Conservation (phyloP, 1,284 basidiomycete genomes). For the Butyriboletus appendiculatus region DNA sequence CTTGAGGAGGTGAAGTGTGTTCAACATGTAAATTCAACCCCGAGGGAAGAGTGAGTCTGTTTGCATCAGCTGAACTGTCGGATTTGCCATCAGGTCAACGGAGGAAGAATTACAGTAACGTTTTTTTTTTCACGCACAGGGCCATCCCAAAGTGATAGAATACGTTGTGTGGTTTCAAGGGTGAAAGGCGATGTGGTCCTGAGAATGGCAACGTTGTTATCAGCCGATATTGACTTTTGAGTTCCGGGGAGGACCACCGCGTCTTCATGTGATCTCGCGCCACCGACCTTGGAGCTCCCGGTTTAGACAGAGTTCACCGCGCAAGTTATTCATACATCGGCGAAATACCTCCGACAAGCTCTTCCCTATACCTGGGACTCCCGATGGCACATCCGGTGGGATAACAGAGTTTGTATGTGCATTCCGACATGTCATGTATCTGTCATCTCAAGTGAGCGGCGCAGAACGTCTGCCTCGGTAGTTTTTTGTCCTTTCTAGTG, state of each 20-base stretch:
- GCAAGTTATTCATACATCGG: neutral
- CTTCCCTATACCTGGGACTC: neutral
- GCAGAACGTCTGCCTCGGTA: slow-evolving; percentile 1
- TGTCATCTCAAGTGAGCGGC: slow-evolving; percentile 8
- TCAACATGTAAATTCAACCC: slow-evolving; percentile 5
- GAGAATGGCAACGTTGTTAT: neutral
- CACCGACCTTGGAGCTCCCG: neutral
- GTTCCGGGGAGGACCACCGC: neutral
- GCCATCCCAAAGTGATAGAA: neutral
- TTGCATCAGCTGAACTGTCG: slow-evolving; percentile 6
- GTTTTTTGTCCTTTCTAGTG: neutral
- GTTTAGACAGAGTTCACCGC: neutral
- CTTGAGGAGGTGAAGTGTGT: neutral
- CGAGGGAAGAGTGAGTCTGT: slow-evolving; percentile 2
- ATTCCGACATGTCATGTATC: slow-evolving; percentile 1
- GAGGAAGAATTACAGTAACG: neutral
- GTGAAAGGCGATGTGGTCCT: neutral
- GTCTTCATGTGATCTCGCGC: neutral
- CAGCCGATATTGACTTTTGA: neutral
- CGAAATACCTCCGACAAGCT: neutral
- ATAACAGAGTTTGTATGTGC: neutral
- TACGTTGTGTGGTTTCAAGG: neutral
- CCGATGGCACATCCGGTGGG: neutral
- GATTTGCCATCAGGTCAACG: neutral
- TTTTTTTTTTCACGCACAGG: neutral